Evolutionary conservation across 768 basidiomycete genomes (phyloP).

Genomic region (Paxillus involutus): DNA sequence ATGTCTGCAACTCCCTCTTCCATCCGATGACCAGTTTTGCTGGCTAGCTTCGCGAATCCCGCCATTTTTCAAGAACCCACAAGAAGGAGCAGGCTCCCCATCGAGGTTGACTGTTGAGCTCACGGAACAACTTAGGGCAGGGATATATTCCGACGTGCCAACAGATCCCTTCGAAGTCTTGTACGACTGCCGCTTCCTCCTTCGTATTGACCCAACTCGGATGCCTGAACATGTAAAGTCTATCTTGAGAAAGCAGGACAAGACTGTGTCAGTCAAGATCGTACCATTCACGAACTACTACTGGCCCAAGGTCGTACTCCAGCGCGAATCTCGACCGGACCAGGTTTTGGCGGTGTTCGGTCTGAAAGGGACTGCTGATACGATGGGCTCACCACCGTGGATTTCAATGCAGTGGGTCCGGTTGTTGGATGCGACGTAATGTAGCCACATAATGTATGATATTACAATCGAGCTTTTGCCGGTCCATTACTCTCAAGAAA

Average conservation of each 20-base stretch:
- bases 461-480: constrained; percentile 6
- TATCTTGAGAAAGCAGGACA: constrained; percentile 21
- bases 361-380: constrained; percentile 3
- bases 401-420: constrained; percentile 44
- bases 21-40: constrained; percentile 32
- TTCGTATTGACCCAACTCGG: constrained; percentile 44
- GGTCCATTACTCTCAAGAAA: constrained; percentile 25
- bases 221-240: constrained; percentile 41
- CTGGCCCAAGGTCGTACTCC: constrained; percentile 45
- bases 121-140: constrained; percentile 31
- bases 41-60: constrained; percentile 70
- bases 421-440: constrained; percentile 31
- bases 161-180: constrained; percentile 38
- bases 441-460: not conserved
- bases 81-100: constrained; percentile 20
- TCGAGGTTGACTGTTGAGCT: constrained; percentile 41
- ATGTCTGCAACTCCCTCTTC: constrained; percentile 13
- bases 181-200: constrained; percentile 66
- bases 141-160: constrained; percentile 12
- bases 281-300: constrained; percentile 43
- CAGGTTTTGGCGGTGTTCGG: constrained; percentile 20
- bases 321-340: constrained; percentile 17
- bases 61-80: constrained; percentile 36
- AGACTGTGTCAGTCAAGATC: constrained; percentile 33
- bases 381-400: constrained; percentile 36